Conservation (phyloP, 768 basidiomycete genomes). For the Podaxis carcinomalis region DNA sequence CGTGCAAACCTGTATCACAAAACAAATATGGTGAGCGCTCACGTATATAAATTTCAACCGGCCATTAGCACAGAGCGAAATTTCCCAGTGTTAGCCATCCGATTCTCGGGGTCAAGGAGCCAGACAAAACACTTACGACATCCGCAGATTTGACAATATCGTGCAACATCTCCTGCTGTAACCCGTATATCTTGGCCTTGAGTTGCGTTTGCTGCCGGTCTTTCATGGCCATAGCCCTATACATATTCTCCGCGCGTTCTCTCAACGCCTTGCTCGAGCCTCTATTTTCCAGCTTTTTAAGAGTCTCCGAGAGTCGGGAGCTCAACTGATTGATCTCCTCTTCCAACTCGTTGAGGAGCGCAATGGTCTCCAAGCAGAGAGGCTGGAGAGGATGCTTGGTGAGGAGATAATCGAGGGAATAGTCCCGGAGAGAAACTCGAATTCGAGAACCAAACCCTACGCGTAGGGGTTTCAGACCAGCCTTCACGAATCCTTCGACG, state of each 20-base stretch:
- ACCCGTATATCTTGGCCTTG: conserved; percentile 44
- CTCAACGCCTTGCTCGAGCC: conserved; percentile 8
- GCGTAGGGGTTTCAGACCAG: conserved; percentile 70
- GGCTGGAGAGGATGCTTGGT: conserved; percentile 53
- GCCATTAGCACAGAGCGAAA: neutral
- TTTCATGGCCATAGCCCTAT: conserved; percentile 22
- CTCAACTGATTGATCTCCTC: conserved; percentile 14
- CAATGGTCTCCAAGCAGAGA: conserved; percentile 35
- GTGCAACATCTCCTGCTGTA: conserved; percentile 59
- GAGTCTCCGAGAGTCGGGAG: conserved; percentile 15
- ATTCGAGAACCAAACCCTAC: conserved; percentile 65
- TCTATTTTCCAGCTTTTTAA: conserved; percentile 17
- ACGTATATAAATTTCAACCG: neutral
- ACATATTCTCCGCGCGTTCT: conserved; percentile 28
- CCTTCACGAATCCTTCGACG: conserved; percentile 62
- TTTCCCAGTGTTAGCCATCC: neutral
- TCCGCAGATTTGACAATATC: conserved; percentile 65
- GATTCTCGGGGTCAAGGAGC: neutral
- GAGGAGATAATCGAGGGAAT: conserved; percentile 64
- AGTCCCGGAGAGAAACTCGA: conserved; percentile 44
- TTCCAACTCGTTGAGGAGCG: conserved; percentile 18
- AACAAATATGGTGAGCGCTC: neutral
- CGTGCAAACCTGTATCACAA: conserved; percentile 64
- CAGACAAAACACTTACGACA: conserved; percentile 48
- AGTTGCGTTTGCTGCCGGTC: conserved; percentile 22